Evolutionary conservation across 257 asterid species (phyloP), one percentile per base, ranked within the genome.

Genomic region (Craterostigma plantagineum): DNA sequence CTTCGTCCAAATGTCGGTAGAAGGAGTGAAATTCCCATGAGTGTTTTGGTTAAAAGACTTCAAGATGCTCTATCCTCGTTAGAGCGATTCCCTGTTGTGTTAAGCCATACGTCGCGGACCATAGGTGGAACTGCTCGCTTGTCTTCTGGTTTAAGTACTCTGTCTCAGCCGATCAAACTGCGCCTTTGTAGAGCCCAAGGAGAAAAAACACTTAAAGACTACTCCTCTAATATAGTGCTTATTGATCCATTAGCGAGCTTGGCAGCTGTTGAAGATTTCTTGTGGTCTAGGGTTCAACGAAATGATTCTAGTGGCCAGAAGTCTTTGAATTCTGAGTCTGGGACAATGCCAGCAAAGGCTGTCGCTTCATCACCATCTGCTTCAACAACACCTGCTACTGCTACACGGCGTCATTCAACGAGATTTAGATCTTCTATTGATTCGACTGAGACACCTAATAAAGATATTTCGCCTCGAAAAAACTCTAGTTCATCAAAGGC

Each of bases 121-220:
- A 72, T 91, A 49, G 65, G 73, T 42, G 78, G 91, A 34, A 77
- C 57, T 69, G 58, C 94, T 12, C 87, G 92, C 18, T 94, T 83
- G 57, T n/a, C n/a, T n/a, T n/a, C n/a, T n/a, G n/a, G n/a, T n/a
- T n/a, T n/a, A n/a, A n/a, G n/a, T n/a, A n/a, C n/a, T n/a, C n/a
- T n/a, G n/a, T 66, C 96, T 12, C 94, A 80, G 54, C 96, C 96
- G 40, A 70, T 84, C 41, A 91, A 91, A 77, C 68, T 91, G 54
- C 92, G 99, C 46, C 99, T 91, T 50, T 91, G 99, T 51, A 69
- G 99, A 63, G 92, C 91, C 33, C 73, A 68, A 38, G 99, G 92
- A 59, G 99, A 91, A 49, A 84, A 80, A 66, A 75, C 93, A 58
- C 92, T 91, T 3, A 95, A 91, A 34, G 99, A 91, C 62, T 91